Evolutionary conservation across 2,329 filamentous ascomycete genomes (phyloP).

Genomic region (Chaetomium sp.): DNA sequence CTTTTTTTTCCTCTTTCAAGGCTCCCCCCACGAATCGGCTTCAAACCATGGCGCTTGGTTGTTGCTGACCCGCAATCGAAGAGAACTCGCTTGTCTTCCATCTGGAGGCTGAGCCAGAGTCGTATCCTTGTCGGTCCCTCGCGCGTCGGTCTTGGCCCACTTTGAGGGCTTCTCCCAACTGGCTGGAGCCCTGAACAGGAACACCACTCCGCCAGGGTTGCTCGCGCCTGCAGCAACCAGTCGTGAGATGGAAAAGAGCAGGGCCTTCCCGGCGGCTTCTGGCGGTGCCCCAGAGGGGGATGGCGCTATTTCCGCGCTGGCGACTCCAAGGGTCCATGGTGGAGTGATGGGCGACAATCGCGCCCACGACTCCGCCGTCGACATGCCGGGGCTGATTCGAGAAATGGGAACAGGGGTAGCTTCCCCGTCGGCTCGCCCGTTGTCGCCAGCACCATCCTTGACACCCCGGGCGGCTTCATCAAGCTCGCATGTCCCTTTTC

Average conservation of each 20-base stretch:
- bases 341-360: slow-evolving; percentile 14
- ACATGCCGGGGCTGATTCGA: slow-evolving; percentile 14
- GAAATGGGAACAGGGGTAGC: slow-evolving; percentile 14
- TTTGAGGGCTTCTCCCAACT: slow-evolving; percentile 11
- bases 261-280: slow-evolving; percentile 8
- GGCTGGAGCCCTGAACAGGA: slow-evolving; percentile 11
- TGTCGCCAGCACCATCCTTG: slow-evolving; percentile 14
- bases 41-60: background rate
- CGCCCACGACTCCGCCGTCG: slow-evolving; percentile 14
- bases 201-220: slow-evolving; percentile 6
- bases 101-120: slow-evolving; percentile 6
- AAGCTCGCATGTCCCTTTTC: slow-evolving; percentile 13
- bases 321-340: slow-evolving; percentile 12
- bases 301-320: slow-evolving; percentile 17
- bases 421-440: slow-evolving; percentile 6
- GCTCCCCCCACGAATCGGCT: background rate
- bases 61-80: background rate
- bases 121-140: slow-evolving; percentile 6
- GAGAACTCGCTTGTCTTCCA: background rate
- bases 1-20: background rate
- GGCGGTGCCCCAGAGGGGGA: slow-evolving; percentile 12
- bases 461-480: slow-evolving; percentile 15
- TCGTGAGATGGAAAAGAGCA: slow-evolving; percentile 24
- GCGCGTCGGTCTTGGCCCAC: slow-evolving; percentile 1
- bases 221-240: slow-evolving; percentile 11